Evolutionary conservation across 176 grass and related monocot species (phyloP).

Genomic region (Oryza australiensis): DNA sequence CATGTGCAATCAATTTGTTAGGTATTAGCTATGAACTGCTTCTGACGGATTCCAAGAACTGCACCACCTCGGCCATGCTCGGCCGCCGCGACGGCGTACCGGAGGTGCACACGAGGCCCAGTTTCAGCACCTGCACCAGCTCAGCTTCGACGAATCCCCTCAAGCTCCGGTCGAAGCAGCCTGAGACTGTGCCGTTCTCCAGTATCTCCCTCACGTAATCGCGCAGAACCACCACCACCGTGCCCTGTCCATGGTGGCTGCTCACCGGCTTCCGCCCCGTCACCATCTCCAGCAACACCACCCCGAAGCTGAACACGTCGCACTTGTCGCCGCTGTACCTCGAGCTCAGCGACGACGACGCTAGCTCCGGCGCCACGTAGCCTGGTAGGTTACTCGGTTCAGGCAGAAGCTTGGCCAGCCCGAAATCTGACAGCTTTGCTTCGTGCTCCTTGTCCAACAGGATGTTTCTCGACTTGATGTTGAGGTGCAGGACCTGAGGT

Average conservation of each 20-base stretch:
- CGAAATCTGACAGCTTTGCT: constrained; percentile 66
- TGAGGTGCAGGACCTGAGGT: constrained; percentile 65
- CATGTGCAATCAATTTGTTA: background rate
- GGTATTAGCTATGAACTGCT: constrained; percentile 48
- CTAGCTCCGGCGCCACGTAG: constrained; percentile 65
- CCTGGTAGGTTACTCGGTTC: constrained; percentile 48
- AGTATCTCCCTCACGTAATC: constrained; percentile 57
- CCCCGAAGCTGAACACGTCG: constrained; percentile 73
- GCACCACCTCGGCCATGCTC: constrained; percentile 70
- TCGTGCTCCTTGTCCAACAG: constrained; percentile 47
- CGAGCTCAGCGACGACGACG: constrained; percentile 39
- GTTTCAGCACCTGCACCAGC: constrained; percentile 58
- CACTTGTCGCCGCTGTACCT: constrained; percentile 56
- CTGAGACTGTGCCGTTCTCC: constrained; percentile 47
- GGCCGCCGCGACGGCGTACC: constrained; percentile 49
- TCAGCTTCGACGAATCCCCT: constrained; percentile 52
- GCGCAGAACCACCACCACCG: constrained; percentile 47
- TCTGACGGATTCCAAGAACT: constrained; percentile 62
- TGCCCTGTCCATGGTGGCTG: constrained; percentile 28
- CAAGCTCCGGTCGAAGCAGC: constrained; percentile 57
- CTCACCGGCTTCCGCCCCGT: constrained; percentile 61
- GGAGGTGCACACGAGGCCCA: constrained; percentile 61
- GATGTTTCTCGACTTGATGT: constrained; percentile 67
- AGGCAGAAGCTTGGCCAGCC: constrained; percentile 61
- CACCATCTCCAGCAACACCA: constrained; percentile 63